phyloP scores from a whole-genome alignment of 768 basidiomycete species.

The Kwoniella mangroviensis region DNA sequence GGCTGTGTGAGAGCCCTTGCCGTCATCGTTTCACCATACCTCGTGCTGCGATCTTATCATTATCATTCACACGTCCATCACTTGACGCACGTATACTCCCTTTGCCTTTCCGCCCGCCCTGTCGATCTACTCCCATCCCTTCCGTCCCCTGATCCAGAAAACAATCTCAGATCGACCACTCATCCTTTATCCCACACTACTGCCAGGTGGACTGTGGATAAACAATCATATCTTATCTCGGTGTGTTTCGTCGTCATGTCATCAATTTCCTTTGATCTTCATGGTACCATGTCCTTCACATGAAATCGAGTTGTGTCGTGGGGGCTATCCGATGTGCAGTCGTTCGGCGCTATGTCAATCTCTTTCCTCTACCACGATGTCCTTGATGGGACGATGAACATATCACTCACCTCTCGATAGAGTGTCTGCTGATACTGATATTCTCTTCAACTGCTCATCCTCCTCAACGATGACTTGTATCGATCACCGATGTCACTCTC shows the following conservation, averaged over 20 bases:
- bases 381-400: too few species aligned
- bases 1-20: background rate
- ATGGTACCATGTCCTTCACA: background rate
- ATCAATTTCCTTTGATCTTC: background rate
- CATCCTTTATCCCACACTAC: background rate
- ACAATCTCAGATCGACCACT: background rate
- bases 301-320: background rate
- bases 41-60: background rate
- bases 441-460: too few species aligned
- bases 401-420: too few species aligned
- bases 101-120: background rate
- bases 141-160: conserved; percentile 1
- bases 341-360: too few species aligned
- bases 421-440: too few species aligned
- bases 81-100: background rate
- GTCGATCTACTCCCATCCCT: background rate
- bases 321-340: too few species aligned
- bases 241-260: background rate
- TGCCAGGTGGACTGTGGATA: background rate
- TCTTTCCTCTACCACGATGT: too few species aligned
- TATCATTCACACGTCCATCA: background rate
- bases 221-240: background rate
- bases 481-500: background rate
- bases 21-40: background rate
- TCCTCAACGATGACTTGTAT: too few species aligned